Conservation (phyloP, 1,139 yeast genomes). For the Saccharomycopsis hybrid region DNA sequence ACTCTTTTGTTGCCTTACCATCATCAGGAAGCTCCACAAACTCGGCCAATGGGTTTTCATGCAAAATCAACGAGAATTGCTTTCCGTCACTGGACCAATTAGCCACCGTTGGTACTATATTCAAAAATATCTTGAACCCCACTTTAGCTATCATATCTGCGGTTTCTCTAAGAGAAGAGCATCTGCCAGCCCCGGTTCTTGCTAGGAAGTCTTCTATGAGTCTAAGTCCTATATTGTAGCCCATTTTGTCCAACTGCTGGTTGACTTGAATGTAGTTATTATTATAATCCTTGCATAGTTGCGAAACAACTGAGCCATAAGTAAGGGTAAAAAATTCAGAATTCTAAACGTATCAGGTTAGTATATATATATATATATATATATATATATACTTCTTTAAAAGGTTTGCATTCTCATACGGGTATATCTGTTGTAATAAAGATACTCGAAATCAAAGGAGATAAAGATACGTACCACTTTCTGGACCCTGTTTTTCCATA, state of each 20-base stretch:
- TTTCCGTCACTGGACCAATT: constrained; percentile 77
- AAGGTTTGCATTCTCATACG: too few species aligned
- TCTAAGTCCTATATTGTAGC: constrained; percentile 88
- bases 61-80: constrained; percentile 64
- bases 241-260: constrained; percentile 83
- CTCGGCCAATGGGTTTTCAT: constrained; percentile 88
- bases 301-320: constrained; percentile 93
- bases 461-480: constrained; percentile 73
- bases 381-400: too few species aligned
- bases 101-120: constrained; percentile 68
- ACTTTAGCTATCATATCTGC: constrained; percentile 81
- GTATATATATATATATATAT: too few species aligned
- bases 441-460: too few species aligned
- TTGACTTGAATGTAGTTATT: constrained; percentile 76
- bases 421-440: too few species aligned
- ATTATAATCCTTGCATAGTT: constrained; percentile 76
- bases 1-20: constrained; percentile 58
- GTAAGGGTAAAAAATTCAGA: constrained; percentile 89
- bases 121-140: constrained; percentile 85
- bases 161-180: constrained; percentile 75
- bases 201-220: constrained; percentile 91
- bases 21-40: constrained; percentile 90
- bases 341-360: too few species aligned
- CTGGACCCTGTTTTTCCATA: constrained; percentile 86
- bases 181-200: constrained; percentile 75